These are phyloP conservation scores for Fusarium piperis DNA, from an alignment of 2,329 filamentous ascomycete species.

Conservation along the genomic window DNA sequence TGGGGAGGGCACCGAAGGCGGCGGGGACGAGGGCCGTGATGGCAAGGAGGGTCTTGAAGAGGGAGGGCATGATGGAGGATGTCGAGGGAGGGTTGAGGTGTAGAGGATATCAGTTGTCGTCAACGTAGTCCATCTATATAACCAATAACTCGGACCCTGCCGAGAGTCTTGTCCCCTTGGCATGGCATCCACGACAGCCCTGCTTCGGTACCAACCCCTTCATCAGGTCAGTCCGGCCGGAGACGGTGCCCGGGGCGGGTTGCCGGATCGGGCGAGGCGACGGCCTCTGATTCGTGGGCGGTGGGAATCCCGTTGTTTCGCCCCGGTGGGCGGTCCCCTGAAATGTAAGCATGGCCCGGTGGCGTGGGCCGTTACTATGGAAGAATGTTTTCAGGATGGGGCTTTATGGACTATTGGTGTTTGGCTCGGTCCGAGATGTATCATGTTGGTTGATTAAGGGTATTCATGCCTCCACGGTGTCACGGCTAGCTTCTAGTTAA, in stretches of 20 bases:
- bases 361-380: not conserved
- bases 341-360: constrained; percentile 12
- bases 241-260: constrained; percentile 5
- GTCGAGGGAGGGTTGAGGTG: not conserved
- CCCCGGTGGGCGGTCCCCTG: constrained; percentile 13
- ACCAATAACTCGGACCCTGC: not conserved
- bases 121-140: constrained; percentile 15
- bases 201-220: constrained; percentile 1
- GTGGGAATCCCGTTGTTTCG: constrained; percentile 7
- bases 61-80: constrained; percentile 22
- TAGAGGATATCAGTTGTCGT: not conserved
- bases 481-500: not conserved
- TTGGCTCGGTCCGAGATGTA: not conserved
- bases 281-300: constrained; percentile 31
- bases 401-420: not conserved
- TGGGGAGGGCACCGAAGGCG: constrained; percentile 41
- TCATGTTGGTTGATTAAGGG: not conserved
- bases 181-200: constrained; percentile 36
- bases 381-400: not conserved
- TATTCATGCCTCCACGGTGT: not conserved
- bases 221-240: not conserved
- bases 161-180: constrained; percentile 20
- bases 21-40: constrained; percentile 31
- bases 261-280: constrained; percentile 27
- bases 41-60: constrained; percentile 35